Evolutionary conservation across 1,139 yeast species (phyloP).

Genomic region (Yamadazyma blattariae): DNA sequence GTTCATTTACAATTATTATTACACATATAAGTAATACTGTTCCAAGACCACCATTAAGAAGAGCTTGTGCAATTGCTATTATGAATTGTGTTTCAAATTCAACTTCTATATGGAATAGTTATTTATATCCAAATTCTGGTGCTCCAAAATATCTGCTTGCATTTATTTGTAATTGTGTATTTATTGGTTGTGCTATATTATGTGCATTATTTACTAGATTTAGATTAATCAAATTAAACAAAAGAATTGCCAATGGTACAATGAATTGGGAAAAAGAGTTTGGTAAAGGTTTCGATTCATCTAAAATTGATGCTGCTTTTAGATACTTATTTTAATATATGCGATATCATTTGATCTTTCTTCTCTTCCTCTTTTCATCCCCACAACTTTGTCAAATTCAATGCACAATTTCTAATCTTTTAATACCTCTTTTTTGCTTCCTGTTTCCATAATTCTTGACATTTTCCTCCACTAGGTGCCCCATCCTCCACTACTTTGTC

Average conservation of each 20-base stretch:
- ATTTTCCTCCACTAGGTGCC: too few species aligned
- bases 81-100: constrained; percentile 54
- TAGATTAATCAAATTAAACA: constrained; percentile 38
- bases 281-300: constrained; percentile 47
- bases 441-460: too few species aligned
- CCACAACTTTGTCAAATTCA: too few species aligned
- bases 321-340: constrained; percentile 28
- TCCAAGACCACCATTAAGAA: constrained; percentile 52
- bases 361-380: too few species aligned
- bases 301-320: constrained; percentile 41
- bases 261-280: constrained; percentile 53
- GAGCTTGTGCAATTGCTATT: constrained; percentile 51
- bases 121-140: constrained; percentile 39
- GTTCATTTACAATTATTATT: constrained; percentile 52
- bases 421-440: too few species aligned
- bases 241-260: constrained; percentile 41
- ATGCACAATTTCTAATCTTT: too few species aligned
- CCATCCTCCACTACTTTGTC: too few species aligned
- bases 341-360: too few species aligned
- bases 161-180: constrained; percentile 48
- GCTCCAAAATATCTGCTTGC: constrained; percentile 48
- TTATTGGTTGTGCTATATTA: constrained; percentile 37
- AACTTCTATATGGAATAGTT: constrained; percentile 54
- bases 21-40: constrained; percentile 56
- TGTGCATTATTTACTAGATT: constrained; percentile 39